Evolutionary conservation across 257 asterid genomes (phyloP), one percentile per base, ranked within the genome.

Genomic region (Verbascum thapsus): DNA sequence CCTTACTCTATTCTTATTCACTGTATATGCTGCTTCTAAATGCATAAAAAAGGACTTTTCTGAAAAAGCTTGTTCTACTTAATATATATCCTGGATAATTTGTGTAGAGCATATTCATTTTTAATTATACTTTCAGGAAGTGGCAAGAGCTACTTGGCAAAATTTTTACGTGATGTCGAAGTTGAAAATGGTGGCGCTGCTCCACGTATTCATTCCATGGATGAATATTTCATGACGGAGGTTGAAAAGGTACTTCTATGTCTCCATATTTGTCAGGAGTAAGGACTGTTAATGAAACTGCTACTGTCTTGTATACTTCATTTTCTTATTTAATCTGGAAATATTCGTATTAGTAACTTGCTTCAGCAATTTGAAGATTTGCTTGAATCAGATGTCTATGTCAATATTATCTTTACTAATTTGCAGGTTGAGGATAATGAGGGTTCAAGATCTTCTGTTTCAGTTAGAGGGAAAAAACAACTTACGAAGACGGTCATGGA

Each of bases 141-240:
- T 75, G 99, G 99, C 61, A 94, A 94, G 86, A 94, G 97, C 86
- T 87, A 94, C 80, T 57, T 90, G 82, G 99, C 96, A 15, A 94
- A 90, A 71, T 63, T 81, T 69, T 71, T 90, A 74, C 97, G 97
- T 30, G 96, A 94, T 55, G 73, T 94, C 55, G 99, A 94, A 83
- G 87, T 94, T 70, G 99, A 94, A 79, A 85, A 87, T 67, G 95
- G 99, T 78, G 94, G 96, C 68, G 64, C 68, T 57, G 97, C 88
- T 58, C 97, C 99, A 41, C 80, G 99, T 50, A 87, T 94, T 61
- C 90, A 90, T 78, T 87, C 99, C 39, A 90, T 90, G 84, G 97
- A 94, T 81, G 99, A 94, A 61, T 94, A 94, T 83, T 94, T 94
- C 83, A 94, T 90, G 97, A 81, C 89, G 47, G 99, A 94, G 88